Percentiles rank a stretch among this genome's conserved stretches.
These are phyloP conservation scores for Mortierella sp. DNA, from an alignment of 371 early-diverging fungal genomes.

Conservation along the genomic window DNA sequence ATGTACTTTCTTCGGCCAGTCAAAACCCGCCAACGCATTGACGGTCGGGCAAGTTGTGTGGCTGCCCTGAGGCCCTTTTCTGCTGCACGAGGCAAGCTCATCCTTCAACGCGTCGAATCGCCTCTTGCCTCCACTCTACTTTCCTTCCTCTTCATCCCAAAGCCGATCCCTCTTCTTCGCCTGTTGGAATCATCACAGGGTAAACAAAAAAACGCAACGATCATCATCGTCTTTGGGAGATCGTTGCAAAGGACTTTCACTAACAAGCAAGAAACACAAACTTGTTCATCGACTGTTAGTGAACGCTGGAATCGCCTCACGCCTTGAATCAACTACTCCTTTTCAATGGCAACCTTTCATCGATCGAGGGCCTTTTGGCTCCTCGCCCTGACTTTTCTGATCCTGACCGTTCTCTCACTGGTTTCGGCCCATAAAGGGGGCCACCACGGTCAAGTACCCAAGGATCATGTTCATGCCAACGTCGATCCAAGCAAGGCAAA, in stretches of 20 bases:
- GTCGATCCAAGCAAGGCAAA: constrained; percentile 29
- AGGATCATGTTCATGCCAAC: constrained; percentile 39
- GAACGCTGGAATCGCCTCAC: background rate
- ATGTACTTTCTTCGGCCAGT: no score
- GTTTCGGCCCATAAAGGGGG: constrained; percentile 33
- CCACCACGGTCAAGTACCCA: constrained; percentile 23
- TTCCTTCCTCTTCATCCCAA: constrained; percentile 1
- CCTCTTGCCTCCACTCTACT: background rate
- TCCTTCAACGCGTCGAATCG: background rate
- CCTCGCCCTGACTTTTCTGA: constrained; percentile 17
- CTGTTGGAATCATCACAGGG: background rate
- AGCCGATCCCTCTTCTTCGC: background rate
- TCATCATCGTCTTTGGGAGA: background rate
- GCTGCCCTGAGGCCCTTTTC: no score
- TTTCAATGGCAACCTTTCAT: constrained; percentile 32
- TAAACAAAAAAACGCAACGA: background rate
- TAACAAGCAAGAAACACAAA: no score
- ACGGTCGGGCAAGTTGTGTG: no score
- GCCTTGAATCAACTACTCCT: background rate
- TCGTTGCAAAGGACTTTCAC: no score
- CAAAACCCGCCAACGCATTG: no score
- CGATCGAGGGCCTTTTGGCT: constrained; percentile 35
- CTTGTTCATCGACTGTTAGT: no score
- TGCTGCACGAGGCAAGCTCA: background rate
- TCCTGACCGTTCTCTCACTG: constrained; percentile 21